Evolutionary conservation across 108 stramenopile genomes (phyloP).

Genomic region (Nannochloropsis gaditana): DNA sequence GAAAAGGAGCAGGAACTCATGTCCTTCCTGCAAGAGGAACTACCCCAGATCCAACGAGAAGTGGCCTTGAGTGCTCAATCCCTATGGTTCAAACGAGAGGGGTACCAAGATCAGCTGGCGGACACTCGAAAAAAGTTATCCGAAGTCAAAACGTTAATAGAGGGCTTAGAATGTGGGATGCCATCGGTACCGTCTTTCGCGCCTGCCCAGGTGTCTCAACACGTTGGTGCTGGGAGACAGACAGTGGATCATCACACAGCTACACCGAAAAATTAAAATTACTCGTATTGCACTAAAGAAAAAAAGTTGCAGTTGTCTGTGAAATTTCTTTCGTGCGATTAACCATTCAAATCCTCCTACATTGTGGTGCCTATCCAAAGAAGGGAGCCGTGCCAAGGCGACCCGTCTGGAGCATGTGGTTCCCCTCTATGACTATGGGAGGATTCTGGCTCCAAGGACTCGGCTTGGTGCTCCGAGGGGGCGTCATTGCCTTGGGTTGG

Average conservation of each 20-base stretch:
- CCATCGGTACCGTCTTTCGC: too few relatives aligned
- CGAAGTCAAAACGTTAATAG: background rate
- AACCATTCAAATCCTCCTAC: background rate
- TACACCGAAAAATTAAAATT: background rate
- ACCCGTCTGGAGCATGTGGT: slow-evolving; percentile 9
- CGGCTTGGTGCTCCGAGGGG: background rate
- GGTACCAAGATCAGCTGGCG: background rate
- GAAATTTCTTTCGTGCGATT: background rate
- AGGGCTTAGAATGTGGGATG: background rate
- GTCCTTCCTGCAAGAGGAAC: background rate
- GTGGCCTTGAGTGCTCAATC: background rate
- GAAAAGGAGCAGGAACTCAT: background rate
- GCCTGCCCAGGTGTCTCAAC: too few relatives aligned
- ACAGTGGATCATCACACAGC: background rate
- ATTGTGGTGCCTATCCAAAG: background rate
- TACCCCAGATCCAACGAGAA: background rate
- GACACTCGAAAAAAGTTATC: background rate
- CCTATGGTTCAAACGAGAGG: slow-evolving; percentile 1
- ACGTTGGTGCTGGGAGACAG: too few relatives aligned
- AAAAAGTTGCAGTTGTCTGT: background rate
- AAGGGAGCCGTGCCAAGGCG: background rate
- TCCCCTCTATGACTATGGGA: background rate
- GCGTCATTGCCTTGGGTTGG: background rate
- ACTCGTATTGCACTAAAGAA: background rate
- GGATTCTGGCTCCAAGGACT: background rate